Evolutionary conservation across 1,284 basidiomycete genomes (phyloP), one percentile per base, ranked within the genome.

Genomic region (Exobasidium cylindrosporum): DNA sequence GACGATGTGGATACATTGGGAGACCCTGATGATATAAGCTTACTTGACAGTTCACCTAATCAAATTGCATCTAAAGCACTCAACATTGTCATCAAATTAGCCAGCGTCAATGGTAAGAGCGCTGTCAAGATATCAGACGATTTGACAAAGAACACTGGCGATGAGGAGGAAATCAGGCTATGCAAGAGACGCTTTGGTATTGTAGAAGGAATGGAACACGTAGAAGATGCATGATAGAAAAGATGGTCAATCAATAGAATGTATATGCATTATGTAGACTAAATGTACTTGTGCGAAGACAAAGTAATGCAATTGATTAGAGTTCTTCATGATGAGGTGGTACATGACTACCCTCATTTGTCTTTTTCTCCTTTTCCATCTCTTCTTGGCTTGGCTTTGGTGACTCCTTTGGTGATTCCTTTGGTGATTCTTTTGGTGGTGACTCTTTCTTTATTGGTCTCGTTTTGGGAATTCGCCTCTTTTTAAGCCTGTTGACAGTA

Each of bases 61-160:
- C 26, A 11, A 31, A 7, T 17, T 3, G n/a, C 24, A 29, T 74
- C 72, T 35, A 69, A 66, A 14, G 62, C 77, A 26, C 62, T 79
- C 32, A 79, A 79, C 58, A 77, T 79, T 24, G 77, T 79, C 50
- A 73, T 79, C 67, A 79, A 79, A 61, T 62, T 79, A 6, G 61
- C 66, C 54, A 64, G 56, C 35, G 67, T 79, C 40, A 65, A 77
- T 13, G 72, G 66, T 10, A 46, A 56, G 28, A 70, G 62, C 6
- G 68, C 71, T 17, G 76, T 79, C n/a, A 79, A 79, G 58, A 79
- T 79, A 57, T 68, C 65, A 49, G 77, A 79, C 58, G 77, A 79
- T 47, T 61, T 79, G 29, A 77, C 73, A 11, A 79, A 79, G 64
- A 79, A 78, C 50, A 76, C 76, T 1, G 77, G 77, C 32, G 75